Percentiles rank a stretch among this genome's conserved stretches.
phyloP scores from a whole-genome alignment of 2,329 filamentous ascomycete genomes.

The Verticillium albo-atrum region DNA sequence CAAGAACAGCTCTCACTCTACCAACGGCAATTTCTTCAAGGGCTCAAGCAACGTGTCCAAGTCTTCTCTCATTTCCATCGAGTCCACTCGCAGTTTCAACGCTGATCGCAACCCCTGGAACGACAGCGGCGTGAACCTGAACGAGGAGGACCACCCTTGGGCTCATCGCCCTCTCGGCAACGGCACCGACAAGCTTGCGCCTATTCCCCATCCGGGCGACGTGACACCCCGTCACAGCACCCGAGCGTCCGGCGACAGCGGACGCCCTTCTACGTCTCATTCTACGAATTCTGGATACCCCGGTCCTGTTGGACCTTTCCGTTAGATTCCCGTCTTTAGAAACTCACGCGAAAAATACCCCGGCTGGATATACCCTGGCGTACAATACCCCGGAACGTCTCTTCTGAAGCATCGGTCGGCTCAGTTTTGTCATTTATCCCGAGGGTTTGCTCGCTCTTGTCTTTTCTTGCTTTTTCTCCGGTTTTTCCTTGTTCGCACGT shows the following conservation, averaged over 20 bases:
- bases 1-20: constrained; percentile 88
- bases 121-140: constrained; percentile 90
- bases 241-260: constrained; percentile 84
- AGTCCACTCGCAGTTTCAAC: constrained; percentile 84
- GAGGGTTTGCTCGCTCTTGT: constrained; percentile 24
- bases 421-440: constrained; percentile 25
- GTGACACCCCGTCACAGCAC: constrained; percentile 78
- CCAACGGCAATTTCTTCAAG: constrained; percentile 83
- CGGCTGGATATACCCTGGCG: constrained; percentile 64
- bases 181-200: constrained; percentile 56
- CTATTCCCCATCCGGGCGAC: constrained; percentile 67
- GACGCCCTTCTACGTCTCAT: constrained; percentile 90
- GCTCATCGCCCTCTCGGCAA: constrained; percentile 59
- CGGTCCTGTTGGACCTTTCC: constrained; percentile 84
- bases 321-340: constrained; percentile 58
- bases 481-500: constrained; percentile 15
- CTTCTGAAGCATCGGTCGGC: constrained; percentile 44
- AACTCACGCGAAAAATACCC: constrained; percentile 52
- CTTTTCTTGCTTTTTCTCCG: constrained; percentile 19
- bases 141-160: constrained; percentile 78
- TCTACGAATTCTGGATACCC: constrained; percentile 95
- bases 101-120: constrained; percentile 98
- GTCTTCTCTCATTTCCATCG: constrained; percentile 91
- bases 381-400: constrained; percentile 48
- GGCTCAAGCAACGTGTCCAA: constrained; percentile 88